Evolutionary conservation across 2,329 filamentous ascomycete genomes (phyloP), one percentile per base, ranked within the genome.

Genomic region (Aspergillus neoniger): DNA sequence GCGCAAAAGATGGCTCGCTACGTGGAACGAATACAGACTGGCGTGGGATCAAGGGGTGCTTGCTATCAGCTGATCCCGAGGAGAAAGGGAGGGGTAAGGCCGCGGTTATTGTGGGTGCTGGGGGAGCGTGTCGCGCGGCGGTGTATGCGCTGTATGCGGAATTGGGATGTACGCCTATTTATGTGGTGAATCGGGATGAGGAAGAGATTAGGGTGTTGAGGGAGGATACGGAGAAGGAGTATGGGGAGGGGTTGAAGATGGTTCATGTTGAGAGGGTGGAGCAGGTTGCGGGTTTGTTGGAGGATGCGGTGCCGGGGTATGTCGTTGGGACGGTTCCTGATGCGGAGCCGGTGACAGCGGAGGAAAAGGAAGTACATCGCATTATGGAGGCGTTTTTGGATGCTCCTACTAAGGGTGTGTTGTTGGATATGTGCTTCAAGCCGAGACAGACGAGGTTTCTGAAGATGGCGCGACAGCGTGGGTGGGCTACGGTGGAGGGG

Each of bases 361-460:
- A 65, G 9, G 77, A 79, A 58, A 53, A 71, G 41, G 63, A 57
- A 6, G 70, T 69, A 0, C 63, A 62, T 6, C 65, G 56, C 1
- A 67, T 73, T 7, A 47, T 78, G 6, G 64, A 69, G 7, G 57
- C 65, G 15, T 72, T 77, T 19, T 65, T 79, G 2, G 54, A 64
- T 2, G 62, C 57, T 3, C 57, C 63, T 0, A 43, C 63, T 5
- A 74, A 70, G 57, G 76, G 76, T 0, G 70, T 79, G 1, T 55
- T 80, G 57, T 60, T 79, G 38, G 77, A 80, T 32, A 78, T 80
- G 76, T 80, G 78, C 62, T 80, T 77, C 66, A 79, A 80, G 63
- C 77, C 77, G 1, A 63, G 74, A 14, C 67, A 68, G 5, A 80
- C 77, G 3, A 67, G 77, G 50, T 74, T 69, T 60, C 69, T 79